Percentiles rank a stretch among this genome's conserved stretches.
These are phyloP conservation scores for Leishmania amazonensis DNA, from an alignment of 208 protist genomes.

Conservation along the genomic window DNA sequence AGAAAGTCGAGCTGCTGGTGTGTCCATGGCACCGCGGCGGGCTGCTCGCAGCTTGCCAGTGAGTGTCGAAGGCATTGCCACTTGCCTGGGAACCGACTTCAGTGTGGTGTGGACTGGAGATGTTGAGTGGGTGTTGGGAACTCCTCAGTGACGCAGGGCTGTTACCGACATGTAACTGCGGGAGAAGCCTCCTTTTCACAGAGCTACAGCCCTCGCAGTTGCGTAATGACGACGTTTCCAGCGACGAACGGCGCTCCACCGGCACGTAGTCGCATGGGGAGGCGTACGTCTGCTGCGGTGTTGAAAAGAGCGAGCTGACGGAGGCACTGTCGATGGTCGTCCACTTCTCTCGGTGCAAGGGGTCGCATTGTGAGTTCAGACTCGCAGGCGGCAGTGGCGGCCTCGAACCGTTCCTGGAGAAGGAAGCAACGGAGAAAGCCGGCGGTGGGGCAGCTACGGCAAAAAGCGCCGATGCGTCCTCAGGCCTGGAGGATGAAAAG, in stretches of 20 bases:
- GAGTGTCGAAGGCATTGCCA: background rate
- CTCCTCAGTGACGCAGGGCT: background rate
- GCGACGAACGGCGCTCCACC: background rate
- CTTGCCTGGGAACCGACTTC: background rate
- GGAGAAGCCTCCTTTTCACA: background rate
- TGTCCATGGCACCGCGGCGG: background rate
- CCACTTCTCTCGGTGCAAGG: background rate
- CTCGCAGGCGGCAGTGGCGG: background rate
- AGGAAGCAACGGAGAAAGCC: background rate
- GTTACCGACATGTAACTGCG: background rate
- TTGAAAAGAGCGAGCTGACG: conserved; percentile 1
- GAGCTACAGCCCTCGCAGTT: background rate
- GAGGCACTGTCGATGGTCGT: too few species aligned
- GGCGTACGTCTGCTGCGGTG: conserved; percentile 1
- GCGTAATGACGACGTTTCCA: background rate
- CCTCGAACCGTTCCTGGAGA: background rate
- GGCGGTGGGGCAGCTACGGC: too few species aligned
- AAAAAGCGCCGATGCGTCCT: background rate
- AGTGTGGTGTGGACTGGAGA: background rate
- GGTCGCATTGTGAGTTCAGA: conserved; percentile 4
- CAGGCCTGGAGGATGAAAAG: background rate
- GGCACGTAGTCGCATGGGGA: conserved; percentile 4
- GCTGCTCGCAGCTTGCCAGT: background rate
- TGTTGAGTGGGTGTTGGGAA: background rate
- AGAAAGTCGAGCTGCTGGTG: background rate